Conservation (phyloP, 805 yeast genomes). For the Metschnikowia reukaufii region DNA sequence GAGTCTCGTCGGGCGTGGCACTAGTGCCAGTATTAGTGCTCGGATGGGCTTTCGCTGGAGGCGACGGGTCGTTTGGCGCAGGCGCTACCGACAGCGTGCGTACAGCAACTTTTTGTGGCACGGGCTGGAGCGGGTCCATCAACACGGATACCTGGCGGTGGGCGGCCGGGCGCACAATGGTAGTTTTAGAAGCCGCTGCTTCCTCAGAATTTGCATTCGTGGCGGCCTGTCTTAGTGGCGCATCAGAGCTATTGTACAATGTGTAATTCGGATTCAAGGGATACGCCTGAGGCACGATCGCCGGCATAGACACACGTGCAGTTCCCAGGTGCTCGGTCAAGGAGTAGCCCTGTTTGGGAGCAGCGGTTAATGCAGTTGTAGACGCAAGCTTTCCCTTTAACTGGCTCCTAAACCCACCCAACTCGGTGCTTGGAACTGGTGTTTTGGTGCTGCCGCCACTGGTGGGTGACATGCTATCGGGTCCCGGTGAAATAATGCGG, state of each 20-base stretch:
- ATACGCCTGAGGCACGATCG: constrained; percentile 36
- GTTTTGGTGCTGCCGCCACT: constrained; percentile 8
- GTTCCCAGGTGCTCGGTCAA: constrained; percentile 14
- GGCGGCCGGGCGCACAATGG: constrained; percentile 12
- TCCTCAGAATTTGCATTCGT: background rate
- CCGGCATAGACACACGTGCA: constrained; percentile 26
- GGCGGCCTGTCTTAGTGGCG: constrained; percentile 1
- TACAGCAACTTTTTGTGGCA: background rate
- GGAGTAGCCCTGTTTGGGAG: constrained; percentile 11
- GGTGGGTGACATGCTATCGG: constrained; percentile 17
- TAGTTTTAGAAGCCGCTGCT: background rate
- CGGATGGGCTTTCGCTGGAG: background rate
- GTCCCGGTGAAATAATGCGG: constrained; percentile 11
- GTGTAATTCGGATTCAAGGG: constrained; percentile 38
- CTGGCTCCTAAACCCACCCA: constrained; percentile 14
- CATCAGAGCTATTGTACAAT: constrained; percentile 26
- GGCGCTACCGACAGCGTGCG: background rate
- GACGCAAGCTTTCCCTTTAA: constrained; percentile 8
- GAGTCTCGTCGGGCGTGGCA: background rate
- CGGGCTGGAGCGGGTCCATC: constrained; percentile 39
- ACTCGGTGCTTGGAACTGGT: constrained; percentile 2
- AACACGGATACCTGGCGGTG: constrained; percentile 42
- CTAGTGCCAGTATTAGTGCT: background rate
- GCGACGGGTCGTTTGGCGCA: background rate
- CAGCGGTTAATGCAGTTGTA: background rate